Base-by-base conservation (phyloP, 1,284 basidiomycete genomes). In the Coniferiporia weirii region DNA sequence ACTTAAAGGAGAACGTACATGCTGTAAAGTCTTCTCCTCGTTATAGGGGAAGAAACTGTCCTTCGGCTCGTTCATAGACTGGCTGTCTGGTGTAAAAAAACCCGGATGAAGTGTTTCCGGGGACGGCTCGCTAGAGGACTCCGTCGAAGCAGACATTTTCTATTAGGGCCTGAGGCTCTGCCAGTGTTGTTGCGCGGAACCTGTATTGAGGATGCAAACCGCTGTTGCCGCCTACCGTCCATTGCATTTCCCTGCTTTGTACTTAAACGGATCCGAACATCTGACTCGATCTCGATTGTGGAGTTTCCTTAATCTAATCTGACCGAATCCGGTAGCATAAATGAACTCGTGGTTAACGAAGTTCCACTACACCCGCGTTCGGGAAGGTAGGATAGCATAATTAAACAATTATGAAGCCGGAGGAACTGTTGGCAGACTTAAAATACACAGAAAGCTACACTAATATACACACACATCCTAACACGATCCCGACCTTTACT, bases 21-120 rank as follows among this genome's bases (percentile, higher is more conserved):
- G 87, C 65, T 84, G 81, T 47, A 86, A 75, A 47, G 74, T 83
- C 66, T 85, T 88, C 72, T 91, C 89, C 64, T 91, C 88, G 27
- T 76, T 77, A 69, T 91, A 91, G 3, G 84, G 84, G 68, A 87
- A 91, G 71, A 84, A 91, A 0, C 84, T 86, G 67, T 89, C 85
- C 32, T 45, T 55, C 43, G 53, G 45, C 32, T 55, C 53, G 9
- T 45, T 46, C 17, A 20, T 20, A 19, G 44, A 46, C 15, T 46
- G 44, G 44, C 44, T 46, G 15, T n/a, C 44, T 19, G 44, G 44
- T n/a, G 44, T 46, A n/a, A 46, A 46, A 9, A 46, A 46, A 8
- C 17, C 44, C 15, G 8, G 44, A n/a, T 20, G 44, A 8, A 40
- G 38, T 2, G 15, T 15, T 40, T 10, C 38, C 17, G 44, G 19